Evolutionary conservation across 2,329 filamentous ascomycete genomes (phyloP).

Genomic region (Huntiella decipiens): DNA sequence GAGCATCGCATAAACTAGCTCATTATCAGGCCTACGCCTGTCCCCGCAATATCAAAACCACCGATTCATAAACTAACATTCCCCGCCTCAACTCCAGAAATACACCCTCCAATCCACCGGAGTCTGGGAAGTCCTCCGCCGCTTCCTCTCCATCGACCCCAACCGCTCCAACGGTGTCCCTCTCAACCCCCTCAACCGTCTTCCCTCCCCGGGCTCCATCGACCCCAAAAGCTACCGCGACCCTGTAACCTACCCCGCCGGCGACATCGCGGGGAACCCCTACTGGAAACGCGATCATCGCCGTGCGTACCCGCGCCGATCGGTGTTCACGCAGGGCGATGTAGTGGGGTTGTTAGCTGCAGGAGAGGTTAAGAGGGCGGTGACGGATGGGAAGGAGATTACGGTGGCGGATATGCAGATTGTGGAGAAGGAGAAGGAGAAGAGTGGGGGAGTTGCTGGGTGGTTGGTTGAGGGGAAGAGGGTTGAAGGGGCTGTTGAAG

Average conservation of each 20-base stretch:
- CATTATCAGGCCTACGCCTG: not conserved
- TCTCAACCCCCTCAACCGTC: constrained; percentile 80
- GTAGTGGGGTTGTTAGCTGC: constrained; percentile 70
- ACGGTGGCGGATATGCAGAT: constrained; percentile 40
- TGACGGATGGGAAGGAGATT: constrained; percentile 67
- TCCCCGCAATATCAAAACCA: not conserved
- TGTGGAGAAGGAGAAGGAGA: constrained; percentile 56
- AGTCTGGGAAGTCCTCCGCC: constrained; percentile 70
- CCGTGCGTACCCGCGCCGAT: constrained; percentile 62
- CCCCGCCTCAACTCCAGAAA: constrained; percentile 43
- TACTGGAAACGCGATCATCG: constrained; percentile 79
- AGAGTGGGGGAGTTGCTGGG: constrained; percentile 50
- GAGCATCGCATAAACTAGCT: not conserved
- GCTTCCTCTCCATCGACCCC: constrained; percentile 60
- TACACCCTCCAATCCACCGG: constrained; percentile 83
- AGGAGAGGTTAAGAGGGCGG: constrained; percentile 47
- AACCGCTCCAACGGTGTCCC: constrained; percentile 82
- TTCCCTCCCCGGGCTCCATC: constrained; percentile 40
- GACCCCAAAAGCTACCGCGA: constrained; percentile 22
- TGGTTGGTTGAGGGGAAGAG: constrained; percentile 35
- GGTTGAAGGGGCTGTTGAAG: constrained; percentile 26
- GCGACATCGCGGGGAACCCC: constrained; percentile 20
- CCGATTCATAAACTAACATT: not conserved
- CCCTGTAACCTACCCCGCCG: constrained; percentile 35
- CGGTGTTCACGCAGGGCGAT: constrained; percentile 66